A percentile compares a stretch with the other conserved stretches of the same genome.
Evolutionary conservation across 2,329 filamentous ascomycete genomes (phyloP).

Genomic region (Trichoderma polysporum): DNA sequence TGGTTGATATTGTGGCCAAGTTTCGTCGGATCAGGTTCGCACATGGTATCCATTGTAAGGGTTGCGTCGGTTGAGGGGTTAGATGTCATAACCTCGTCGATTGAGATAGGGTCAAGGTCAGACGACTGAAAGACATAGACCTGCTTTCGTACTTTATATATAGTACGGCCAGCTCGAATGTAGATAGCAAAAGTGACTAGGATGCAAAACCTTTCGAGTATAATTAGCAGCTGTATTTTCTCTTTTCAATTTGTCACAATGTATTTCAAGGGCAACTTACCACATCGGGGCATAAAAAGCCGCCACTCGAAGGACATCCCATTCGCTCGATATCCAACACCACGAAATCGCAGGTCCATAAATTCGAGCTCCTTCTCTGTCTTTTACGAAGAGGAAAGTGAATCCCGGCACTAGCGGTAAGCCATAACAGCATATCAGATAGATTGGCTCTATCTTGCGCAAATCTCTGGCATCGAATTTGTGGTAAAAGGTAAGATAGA

Average conservation of each 20-base stretch:
- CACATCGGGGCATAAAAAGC: slow-evolving; percentile 70
- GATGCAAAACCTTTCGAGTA: slow-evolving; percentile 21
- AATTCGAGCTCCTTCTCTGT: slow-evolving; percentile 49
- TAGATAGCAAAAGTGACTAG: slow-evolving; percentile 26
- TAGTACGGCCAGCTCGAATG: slow-evolving; percentile 57
- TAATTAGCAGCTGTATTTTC: neutral
- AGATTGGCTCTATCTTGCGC: slow-evolving; percentile 64
- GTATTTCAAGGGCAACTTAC: slow-evolving; percentile 20
- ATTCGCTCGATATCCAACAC: slow-evolving; percentile 69
- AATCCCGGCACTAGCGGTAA: slow-evolving; percentile 65
- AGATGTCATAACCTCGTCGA: slow-evolving; percentile 43
- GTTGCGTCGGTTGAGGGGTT: slow-evolving; percentile 57
- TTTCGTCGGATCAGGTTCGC: neutral
- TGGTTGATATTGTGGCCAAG: neutral
- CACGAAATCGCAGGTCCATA: slow-evolving; percentile 73
- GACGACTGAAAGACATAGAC: slow-evolving; percentile 46
- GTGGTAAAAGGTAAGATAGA: slow-evolving; percentile 73
- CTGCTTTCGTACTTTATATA: slow-evolving; percentile 60
- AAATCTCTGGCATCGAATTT: slow-evolving; percentile 64
- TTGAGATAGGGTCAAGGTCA: slow-evolving; percentile 37
- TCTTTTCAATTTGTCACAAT: neutral
- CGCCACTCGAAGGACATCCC: slow-evolving; percentile 66
- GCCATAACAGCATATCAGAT: slow-evolving; percentile 66
- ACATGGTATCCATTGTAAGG: slow-evolving; percentile 38
- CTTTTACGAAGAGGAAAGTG: slow-evolving; percentile 59